A percentile compares a stretch with the other conserved stretches of the same genome.
These are phyloP conservation scores for Alternaria arborescens DNA, from an alignment of 2,329 filamentous ascomycete genomes.

Conservation along the genomic window DNA sequence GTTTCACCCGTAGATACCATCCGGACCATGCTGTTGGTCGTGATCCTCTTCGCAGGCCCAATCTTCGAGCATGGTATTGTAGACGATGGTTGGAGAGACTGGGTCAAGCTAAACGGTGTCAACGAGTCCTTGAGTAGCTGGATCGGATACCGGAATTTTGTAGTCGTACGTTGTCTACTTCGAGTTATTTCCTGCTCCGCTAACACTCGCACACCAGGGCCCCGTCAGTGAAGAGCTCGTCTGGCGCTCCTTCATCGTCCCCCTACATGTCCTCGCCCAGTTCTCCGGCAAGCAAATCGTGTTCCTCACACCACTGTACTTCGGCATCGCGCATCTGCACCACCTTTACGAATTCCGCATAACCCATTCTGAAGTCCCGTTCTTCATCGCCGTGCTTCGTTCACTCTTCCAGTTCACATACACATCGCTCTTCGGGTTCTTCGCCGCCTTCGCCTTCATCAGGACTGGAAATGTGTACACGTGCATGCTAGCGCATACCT, in stretches of 20 bases:
- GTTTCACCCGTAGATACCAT: constrained; percentile 70
- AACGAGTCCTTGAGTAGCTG: constrained; percentile 71
- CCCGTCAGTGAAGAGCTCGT: constrained; percentile 92
- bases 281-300: constrained; percentile 65
- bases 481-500: constrained; percentile 79
- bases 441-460: constrained; percentile 87
- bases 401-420: constrained; percentile 87
- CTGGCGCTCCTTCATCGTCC: constrained; percentile 86
- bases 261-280: constrained; percentile 78
- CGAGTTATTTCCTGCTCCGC: not conserved
- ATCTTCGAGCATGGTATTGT: constrained; percentile 81
- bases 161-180: constrained; percentile 70
- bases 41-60: constrained; percentile 82
- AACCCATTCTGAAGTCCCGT: constrained; percentile 75
- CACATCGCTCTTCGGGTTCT: constrained; percentile 92
- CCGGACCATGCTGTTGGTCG: constrained; percentile 74
- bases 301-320: constrained; percentile 85
- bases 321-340: constrained; percentile 91
- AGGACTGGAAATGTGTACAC: constrained; percentile 83
- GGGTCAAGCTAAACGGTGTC: constrained; percentile 65
- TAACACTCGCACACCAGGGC: constrained; percentile 56
- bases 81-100: constrained; percentile 73
- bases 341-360: constrained; percentile 95
- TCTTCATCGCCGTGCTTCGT: constrained; percentile 70
- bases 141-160: constrained; percentile 85